Base-by-base conservation (phyloP, 805 yeast species). In the Candida suzukii region DNA sequence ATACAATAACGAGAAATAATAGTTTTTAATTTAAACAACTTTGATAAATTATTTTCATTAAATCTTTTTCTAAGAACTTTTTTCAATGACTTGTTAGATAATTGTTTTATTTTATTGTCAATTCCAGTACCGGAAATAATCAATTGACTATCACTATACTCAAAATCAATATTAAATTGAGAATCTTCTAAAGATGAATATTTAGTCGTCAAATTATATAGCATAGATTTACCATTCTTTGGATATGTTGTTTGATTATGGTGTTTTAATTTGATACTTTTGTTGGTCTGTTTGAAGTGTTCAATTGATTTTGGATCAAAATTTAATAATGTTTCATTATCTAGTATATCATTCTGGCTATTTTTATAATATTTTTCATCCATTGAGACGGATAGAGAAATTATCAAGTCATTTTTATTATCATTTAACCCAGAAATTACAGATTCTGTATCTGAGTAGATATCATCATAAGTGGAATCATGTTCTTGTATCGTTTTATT, bases 391-490 rank as follows among this genome's bases (percentile, higher is more conserved):
- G 27, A 41, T 9, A 48, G 41, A 2, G 50, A 40, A 3, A 50
- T 45, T 20, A 44, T 45, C 24, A 46, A 41, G 11, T 42, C 42
- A 2, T 14, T 8, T 3, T n/a, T 17, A 7, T 36, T 38, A 32
- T 48, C 52, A 37, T 50, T 48, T 36, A 50, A 50, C 3, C 46
- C 50, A 2, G 51, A 50, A 4, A 50, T 48, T 3, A 47, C 37
- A 10, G 54, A 50, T 6, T 44, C 48, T 10, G 38, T 3, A 11
- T 47, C 51, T 9, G 49, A 42, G 22, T 17, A n/a, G n/a, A n/a
- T 26, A 14, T 34, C 38, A 11, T 37, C 36, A 19, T n/a, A 24
- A 6, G 27, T 16, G 18, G 13, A 31, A n/a, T 31, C 35, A 11
- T 29, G n/a, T 6, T 11, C 32, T 5, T 29, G 19, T 29, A 29